A percentile compares a stretch with the other conserved stretches of the same genome.
These are phyloP conservation scores for Penicillium sp. DNA, from an alignment of 2,329 filamentous ascomycete genomes.

Conservation along the genomic window DNA sequence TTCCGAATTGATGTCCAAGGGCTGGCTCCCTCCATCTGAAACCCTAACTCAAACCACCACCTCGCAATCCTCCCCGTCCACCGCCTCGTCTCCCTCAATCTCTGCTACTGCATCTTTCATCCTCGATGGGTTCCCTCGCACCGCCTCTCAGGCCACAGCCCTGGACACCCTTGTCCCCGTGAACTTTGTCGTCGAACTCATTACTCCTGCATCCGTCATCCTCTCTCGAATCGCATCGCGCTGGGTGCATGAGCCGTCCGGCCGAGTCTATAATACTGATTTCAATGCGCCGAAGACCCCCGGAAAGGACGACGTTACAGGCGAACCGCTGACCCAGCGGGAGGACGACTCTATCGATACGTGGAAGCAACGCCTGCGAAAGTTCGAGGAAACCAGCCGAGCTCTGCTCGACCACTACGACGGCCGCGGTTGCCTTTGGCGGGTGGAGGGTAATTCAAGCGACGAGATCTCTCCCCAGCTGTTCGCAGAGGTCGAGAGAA, in stretches of 20 bases:
- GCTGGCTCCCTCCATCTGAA: constrained; percentile 69
- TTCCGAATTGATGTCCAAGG: constrained; percentile 80
- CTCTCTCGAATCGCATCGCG: constrained; percentile 87
- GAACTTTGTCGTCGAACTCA: constrained; percentile 86
- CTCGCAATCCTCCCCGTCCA: background rate
- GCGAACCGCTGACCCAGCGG: constrained; percentile 80
- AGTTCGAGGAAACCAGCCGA: constrained; percentile 85
- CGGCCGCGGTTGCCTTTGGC: constrained; percentile 79
- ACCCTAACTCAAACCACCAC: constrained; percentile 12
- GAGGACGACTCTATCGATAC: constrained; percentile 85
- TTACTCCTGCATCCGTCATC: constrained; percentile 84
- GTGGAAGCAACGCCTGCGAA: constrained; percentile 77
- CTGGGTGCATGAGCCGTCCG: constrained; percentile 91
- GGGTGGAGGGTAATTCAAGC: constrained; percentile 84
- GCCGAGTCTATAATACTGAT: constrained; percentile 90
- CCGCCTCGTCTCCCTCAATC: constrained; percentile 53
- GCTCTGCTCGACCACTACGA: constrained; percentile 89
- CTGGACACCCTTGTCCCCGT: constrained; percentile 87
- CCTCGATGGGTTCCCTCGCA: constrained; percentile 94
- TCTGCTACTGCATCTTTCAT: constrained; percentile 85
- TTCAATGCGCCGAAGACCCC: constrained; percentile 84
- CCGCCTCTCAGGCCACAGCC: constrained; percentile 74
- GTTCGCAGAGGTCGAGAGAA: constrained; percentile 76
- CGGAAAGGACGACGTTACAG: constrained; percentile 87
- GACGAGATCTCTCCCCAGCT: constrained; percentile 96